Conservation (phyloP, 768 basidiomycete species). For the Termitomyces sp. region DNA sequence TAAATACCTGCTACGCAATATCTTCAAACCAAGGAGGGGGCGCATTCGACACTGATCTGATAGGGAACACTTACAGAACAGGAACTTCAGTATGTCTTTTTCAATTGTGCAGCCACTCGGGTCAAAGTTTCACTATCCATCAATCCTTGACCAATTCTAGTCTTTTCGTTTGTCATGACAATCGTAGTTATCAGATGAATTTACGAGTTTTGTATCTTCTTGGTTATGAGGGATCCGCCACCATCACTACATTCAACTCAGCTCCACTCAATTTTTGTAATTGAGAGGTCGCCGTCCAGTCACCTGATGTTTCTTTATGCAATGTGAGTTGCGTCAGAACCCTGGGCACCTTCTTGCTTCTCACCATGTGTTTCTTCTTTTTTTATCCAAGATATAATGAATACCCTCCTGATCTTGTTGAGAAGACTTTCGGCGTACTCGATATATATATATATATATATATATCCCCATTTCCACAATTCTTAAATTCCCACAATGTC, state of each 20-base stretch:
- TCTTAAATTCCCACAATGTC: neutral
- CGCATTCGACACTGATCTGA: neutral
- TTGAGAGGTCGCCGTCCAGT: too few relatives aligned
- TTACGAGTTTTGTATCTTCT: neutral
- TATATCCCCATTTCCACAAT: neutral
- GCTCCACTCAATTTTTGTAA: too few relatives aligned
- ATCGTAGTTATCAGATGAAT: neutral
- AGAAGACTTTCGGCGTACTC: neutral
- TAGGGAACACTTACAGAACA: neutral
- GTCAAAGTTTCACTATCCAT: neutral
- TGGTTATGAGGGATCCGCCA: too few relatives aligned
- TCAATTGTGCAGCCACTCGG: neutral
- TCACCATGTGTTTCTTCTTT: neutral
- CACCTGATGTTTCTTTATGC: too few relatives aligned
- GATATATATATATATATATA: neutral
- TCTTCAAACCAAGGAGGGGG: conserved; percentile 12
- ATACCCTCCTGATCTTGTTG: neutral
- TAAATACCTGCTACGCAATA: conserved; percentile 24
- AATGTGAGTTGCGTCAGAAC: neutral
- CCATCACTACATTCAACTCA: too few relatives aligned
- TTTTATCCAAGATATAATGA: neutral
- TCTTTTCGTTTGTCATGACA: neutral
- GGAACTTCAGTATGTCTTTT: neutral
- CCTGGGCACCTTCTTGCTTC: too few relatives aligned
- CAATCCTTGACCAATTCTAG: neutral